These are phyloP conservation scores for Colletotrichum magnum DNA, from an alignment of 2,329 filamentous ascomycete genomes.

Conservation along the genomic window DNA sequence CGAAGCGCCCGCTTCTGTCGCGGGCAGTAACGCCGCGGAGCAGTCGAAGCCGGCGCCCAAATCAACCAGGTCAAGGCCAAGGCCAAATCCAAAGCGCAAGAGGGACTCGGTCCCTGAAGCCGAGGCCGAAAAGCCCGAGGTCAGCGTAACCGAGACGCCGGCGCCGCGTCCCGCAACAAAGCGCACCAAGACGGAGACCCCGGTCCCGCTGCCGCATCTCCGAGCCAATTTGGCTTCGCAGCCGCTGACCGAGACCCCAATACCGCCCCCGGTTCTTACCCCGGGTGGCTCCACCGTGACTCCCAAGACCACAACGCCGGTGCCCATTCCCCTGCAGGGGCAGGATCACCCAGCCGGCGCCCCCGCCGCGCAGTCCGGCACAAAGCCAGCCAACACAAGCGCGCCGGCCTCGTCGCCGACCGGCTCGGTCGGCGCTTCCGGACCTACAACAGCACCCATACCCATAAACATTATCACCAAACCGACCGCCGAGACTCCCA, in stretches of 20 bases:
- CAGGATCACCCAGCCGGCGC: constrained; percentile 31
- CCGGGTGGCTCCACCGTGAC: constrained; percentile 43
- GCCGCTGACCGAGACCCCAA: constrained; percentile 36
- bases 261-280: constrained; percentile 50
- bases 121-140: constrained; percentile 48
- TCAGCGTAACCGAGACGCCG: constrained; percentile 42
- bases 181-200: constrained; percentile 71
- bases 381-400: constrained; percentile 27
- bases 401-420: constrained; percentile 37
- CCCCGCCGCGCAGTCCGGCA: constrained; percentile 1
- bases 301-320: constrained; percentile 51
- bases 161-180: constrained; percentile 59
- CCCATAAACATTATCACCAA: constrained; percentile 54
- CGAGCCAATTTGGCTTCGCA: constrained; percentile 46
- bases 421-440: constrained; percentile 21
- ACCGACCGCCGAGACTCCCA: constrained; percentile 57
- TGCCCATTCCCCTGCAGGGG: constrained; percentile 45
- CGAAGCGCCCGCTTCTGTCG: constrained; percentile 42
- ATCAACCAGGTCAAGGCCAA: constrained; percentile 47
- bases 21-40: constrained; percentile 46
- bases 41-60: constrained; percentile 48
- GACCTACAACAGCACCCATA: constrained; percentile 47
- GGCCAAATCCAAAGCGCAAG: constrained; percentile 60
- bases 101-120: constrained; percentile 54
- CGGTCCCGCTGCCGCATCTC: constrained; percentile 63